These are phyloP conservation scores for Punctularia strigosozonata DNA, from an alignment of 768 basidiomycete genomes.

Conservation along the genomic window DNA sequence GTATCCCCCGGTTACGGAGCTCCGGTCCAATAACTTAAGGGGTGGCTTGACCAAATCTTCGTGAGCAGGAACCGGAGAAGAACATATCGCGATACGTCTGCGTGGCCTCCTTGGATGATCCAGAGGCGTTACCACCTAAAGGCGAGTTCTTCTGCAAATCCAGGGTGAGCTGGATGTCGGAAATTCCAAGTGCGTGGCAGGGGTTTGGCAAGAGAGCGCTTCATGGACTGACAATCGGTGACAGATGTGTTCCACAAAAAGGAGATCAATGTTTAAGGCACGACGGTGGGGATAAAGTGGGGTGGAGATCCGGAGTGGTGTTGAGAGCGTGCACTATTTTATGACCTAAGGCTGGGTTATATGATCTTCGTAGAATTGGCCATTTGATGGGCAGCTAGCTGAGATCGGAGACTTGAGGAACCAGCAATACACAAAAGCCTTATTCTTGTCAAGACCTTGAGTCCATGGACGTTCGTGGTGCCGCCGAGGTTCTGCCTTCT, in stretches of 20 bases:
- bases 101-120: conserved; percentile 10
- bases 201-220: background rate
- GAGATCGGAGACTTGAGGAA: no score
- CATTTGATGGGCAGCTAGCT: no score
- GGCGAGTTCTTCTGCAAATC: conserved; percentile 13
- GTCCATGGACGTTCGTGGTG: no score
- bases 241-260: conserved; percentile 1
- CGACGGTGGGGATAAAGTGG: background rate
- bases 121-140: conserved; percentile 9
- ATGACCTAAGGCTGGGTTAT: no score
- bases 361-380: no score
- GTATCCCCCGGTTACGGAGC: background rate
- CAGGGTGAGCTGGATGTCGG: conserved; percentile 10
- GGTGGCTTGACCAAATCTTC: background rate
- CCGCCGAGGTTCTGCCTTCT: no score
- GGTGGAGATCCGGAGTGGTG: no score
- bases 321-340: no score
- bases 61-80: conserved; percentile 5
- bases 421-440: no score
- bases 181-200: conserved; percentile 7
- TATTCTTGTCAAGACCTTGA: no score
- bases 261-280: background rate
- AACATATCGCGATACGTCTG: conserved; percentile 6
- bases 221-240: background rate
- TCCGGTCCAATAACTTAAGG: background rate